Base-by-base conservation (phyloP, 1,284 basidiomycete genomes). In the Irpex rosettiformis region DNA sequence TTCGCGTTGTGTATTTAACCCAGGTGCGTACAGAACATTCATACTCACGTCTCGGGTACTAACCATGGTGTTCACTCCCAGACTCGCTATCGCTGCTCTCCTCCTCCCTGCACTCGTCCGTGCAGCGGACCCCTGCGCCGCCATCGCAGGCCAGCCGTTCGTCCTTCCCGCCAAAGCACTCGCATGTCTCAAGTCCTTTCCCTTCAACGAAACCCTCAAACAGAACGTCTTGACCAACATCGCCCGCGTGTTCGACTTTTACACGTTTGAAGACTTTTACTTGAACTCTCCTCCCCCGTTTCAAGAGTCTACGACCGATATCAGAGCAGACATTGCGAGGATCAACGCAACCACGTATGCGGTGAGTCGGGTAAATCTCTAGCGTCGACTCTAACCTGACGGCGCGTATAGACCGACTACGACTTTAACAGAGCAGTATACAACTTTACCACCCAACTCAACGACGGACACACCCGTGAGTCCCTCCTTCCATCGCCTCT, bases 391-490 rank as follows among this genome's bases (percentile, higher is more conserved):
- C n/a, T 24, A 22, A 25, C 30, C 7, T 45, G 21, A 4, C 22
- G n/a, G 1, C 13, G 21, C 18, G 13, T 24, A 3, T 24, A 74
- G 73, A 71, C 72, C 29, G 71, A 86, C 63, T 86, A 83, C 59
- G 83, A 86, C 65, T 86, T 88, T 72, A 86, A 82, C 65, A 74
- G 73, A 54, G 84, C 79, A 45, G 61, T 87, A 8, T 86, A 79
- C 62, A 73, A 82, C 60, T 81, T 85, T 64, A 80, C 78, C 0
- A 84, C 76, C 21, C 78, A 78, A 58, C 65, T 87, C 47, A 86
- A 87, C 63, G 84, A 87, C 65, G 85, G 85, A 3, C 85, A 86
- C 65, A 88, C 85, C 10, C 76, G 84, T 84, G 62, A 53, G 78
- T 69, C 33, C 6, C 54, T 49, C 27, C 4, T 40, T 8, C 11